Percentiles rank a stretch among this genome's conserved stretches.
Evolutionary conservation across 495 filamentous ascomycete genomes (phyloP).

Genomic region (Chaetomidium leptoderma): DNA sequence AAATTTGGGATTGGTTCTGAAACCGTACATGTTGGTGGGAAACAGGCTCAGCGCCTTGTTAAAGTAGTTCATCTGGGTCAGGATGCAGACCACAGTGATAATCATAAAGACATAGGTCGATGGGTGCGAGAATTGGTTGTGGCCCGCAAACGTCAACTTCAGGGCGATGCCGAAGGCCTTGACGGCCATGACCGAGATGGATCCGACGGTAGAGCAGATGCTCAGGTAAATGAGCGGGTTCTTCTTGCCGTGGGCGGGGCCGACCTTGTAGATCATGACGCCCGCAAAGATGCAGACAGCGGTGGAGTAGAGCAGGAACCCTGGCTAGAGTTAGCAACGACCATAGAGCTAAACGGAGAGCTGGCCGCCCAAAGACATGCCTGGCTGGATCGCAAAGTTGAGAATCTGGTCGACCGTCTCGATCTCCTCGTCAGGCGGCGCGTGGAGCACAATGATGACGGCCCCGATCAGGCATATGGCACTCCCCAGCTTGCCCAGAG

Average conservation of each 20-base stretch:
- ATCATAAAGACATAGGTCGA: conserved; percentile 97
- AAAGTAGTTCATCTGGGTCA: conserved; percentile 99
- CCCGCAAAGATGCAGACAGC: conserved; percentile 71
- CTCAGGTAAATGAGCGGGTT: conserved; percentile 94
- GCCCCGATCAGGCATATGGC: conserved; percentile 94
- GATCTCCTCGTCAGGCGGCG: conserved; percentile 88
- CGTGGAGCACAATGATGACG: conserved; percentile 95
- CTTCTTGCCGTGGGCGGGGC: conserved; percentile 82
- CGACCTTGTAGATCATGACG: conserved; percentile 94
- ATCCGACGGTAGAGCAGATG: conserved; percentile 95
- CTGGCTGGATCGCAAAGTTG: conserved; percentile 79
- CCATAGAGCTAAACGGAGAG: not conserved
- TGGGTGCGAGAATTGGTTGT: conserved; percentile 90
- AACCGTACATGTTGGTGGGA: conserved; percentile 80
- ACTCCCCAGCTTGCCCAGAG: conserved; percentile 87
- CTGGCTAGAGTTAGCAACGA: conserved; percentile 46
- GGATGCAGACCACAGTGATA: conserved; percentile 83
- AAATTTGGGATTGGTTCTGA: conserved; percentile 18
- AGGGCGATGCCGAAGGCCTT: conserved; percentile 97
- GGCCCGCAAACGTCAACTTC: conserved; percentile 82
- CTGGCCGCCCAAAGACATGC: conserved; percentile 48
- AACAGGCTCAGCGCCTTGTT: conserved; percentile 98
- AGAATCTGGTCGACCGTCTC: conserved; percentile 83
- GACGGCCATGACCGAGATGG: conserved; percentile 95
- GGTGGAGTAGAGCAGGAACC: conserved; percentile 79